These are phyloP conservation scores for Coniochaeta pulveracea DNA, from an alignment of 2,329 filamentous ascomycete species.

Conservation along the genomic window DNA sequence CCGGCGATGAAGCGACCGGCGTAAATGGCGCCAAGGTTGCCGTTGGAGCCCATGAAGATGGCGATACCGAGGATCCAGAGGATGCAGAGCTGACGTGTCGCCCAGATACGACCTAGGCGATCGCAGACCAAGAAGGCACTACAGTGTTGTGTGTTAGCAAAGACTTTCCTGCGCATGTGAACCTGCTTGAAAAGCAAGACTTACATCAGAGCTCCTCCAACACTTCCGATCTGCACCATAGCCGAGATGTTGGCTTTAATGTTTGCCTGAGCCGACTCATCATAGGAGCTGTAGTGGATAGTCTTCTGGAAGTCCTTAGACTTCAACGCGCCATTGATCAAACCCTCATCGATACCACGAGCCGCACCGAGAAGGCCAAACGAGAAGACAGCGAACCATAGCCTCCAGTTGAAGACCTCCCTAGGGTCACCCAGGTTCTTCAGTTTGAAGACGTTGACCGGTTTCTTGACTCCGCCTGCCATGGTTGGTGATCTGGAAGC, in stretches of 20 bases:
- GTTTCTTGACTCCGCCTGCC: constrained; percentile 41
- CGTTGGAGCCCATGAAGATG: constrained; percentile 45
- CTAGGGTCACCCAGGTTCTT: constrained; percentile 54
- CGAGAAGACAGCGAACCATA: constrained; percentile 66
- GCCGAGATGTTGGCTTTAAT: constrained; percentile 67
- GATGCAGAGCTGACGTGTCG: constrained; percentile 43
- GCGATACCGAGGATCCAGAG: constrained; percentile 47
- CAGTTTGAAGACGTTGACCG: constrained; percentile 52
- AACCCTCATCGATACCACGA: constrained; percentile 68
- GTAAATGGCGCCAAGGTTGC: constrained; percentile 45
- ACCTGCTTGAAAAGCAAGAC: constrained; percentile 6
- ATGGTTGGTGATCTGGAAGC: constrained; percentile 21
- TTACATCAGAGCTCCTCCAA: constrained; percentile 45
- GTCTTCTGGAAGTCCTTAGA: constrained; percentile 50
- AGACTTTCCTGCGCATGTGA: not conserved
- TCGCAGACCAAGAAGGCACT: constrained; percentile 50
- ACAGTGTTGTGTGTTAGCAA: constrained; percentile 1
- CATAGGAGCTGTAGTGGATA: constrained; percentile 46
- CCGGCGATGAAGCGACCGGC: constrained; percentile 57
- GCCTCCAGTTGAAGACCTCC: constrained; percentile 64
- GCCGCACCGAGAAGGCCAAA: constrained; percentile 69
- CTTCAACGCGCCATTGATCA: constrained; percentile 62
- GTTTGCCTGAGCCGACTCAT: constrained; percentile 44
- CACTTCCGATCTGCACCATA: constrained; percentile 73
- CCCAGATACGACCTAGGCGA: constrained; percentile 51